phyloP scores from a whole-genome alignment of 129 eudicot species.

The Flaveria brownii region DNA sequence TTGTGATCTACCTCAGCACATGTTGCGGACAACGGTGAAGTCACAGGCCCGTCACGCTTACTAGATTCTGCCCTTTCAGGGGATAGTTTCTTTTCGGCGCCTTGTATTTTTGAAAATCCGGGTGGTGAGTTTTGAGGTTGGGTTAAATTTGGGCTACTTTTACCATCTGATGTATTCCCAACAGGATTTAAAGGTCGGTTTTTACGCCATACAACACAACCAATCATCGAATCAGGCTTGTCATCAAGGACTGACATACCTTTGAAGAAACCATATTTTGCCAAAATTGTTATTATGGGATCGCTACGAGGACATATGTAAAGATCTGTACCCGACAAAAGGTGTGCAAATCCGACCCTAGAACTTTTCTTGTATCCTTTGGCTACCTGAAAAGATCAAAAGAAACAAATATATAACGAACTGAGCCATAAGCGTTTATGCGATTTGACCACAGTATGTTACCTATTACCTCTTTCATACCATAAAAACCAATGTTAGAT shows the following conservation, averaged over 20 bases:
- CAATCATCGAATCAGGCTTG: constrained; percentile 54
- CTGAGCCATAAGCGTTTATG: not conserved
- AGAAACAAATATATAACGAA: not conserved
- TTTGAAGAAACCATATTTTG: constrained; percentile 71
- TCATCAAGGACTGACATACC: constrained; percentile 65
- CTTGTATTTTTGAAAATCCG: constrained; percentile 29
- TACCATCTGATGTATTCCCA: constrained; percentile 33
- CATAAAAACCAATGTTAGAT: constrained; percentile 45
- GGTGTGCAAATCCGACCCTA: constrained; percentile 66
- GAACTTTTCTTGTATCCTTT: constrained; percentile 49
- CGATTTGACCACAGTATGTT: not conserved
- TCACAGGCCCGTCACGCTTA: constrained; percentile 21
- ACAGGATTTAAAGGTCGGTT: constrained; percentile 41
- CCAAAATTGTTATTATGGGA: constrained; percentile 59
- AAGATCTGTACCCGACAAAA: constrained; percentile 51
- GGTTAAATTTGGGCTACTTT: constrained; percentile 31
- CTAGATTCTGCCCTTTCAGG: constrained; percentile 30
- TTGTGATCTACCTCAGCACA: constrained; percentile 25
- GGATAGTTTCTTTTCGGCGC: constrained; percentile 31
- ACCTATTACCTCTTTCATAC: constrained; percentile 66
- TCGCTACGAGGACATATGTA: constrained; percentile 75
- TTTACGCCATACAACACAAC: constrained; percentile 75
- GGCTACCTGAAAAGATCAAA: constrained; percentile 46
- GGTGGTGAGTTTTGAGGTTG: constrained; percentile 40
- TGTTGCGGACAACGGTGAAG: constrained; percentile 20